Evolutionary conservation across 495 filamentous ascomycete genomes (phyloP).

Genomic region (Staphylotrichum longicolle): DNA sequence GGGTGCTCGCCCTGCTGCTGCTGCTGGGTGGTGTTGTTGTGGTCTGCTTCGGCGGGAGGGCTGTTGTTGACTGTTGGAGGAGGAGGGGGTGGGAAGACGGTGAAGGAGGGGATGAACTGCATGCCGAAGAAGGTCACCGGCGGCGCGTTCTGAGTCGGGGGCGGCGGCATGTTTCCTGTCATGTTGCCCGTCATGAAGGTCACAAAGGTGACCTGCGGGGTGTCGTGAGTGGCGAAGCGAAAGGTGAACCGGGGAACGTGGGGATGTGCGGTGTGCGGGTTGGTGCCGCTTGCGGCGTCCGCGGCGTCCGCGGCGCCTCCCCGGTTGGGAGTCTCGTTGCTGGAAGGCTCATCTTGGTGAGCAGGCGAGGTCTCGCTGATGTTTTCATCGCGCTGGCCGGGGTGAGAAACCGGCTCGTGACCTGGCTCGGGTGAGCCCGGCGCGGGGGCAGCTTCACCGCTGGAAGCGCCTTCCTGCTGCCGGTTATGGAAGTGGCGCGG

Average conservation of each 20-base stretch:
- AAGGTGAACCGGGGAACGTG: no score
- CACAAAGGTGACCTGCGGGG: not conserved
- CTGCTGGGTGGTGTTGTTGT: not conserved
- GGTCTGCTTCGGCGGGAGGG: slow-evolving; percentile 5
- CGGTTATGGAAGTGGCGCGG: slow-evolving; percentile 29
- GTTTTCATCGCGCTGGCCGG: no score
- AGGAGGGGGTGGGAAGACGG: not conserved
- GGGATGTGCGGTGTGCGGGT: not conserved
- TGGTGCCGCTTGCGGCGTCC: no score
- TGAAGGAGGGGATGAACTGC: slow-evolving; percentile 13
- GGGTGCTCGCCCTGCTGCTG: no score
- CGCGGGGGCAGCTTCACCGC: no score
- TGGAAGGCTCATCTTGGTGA: no score
- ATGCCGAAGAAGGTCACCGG: slow-evolving; percentile 17
- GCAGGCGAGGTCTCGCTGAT: no score
- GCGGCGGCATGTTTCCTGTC: not conserved
- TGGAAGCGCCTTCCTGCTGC: not conserved
- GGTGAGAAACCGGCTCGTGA: no score
- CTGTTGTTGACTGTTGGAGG: slow-evolving; percentile 10
- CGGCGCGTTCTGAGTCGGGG: not conserved
- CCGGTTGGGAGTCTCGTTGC: no score
- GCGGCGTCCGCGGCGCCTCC: no score
- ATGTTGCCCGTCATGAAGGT: not conserved
- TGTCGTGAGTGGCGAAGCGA: no score
- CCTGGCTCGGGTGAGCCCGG: no score